A percentile compares a stretch with the other conserved stretches of the same genome.
These are phyloP conservation scores for Ormosia semicastrata DNA, from an alignment of 306 rosid species.

Conservation along the genomic window DNA sequence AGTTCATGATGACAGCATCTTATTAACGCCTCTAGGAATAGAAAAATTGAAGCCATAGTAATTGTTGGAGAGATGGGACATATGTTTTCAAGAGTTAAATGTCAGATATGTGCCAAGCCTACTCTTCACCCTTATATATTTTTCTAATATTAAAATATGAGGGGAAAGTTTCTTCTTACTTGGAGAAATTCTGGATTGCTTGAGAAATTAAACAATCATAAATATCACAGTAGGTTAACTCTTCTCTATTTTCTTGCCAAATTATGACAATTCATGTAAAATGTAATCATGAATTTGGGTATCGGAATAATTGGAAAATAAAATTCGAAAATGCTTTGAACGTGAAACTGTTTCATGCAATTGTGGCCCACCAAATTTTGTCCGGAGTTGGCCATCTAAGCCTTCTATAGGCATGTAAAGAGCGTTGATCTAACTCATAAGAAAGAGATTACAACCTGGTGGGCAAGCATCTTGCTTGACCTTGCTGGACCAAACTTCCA, in stretches of 20 bases:
- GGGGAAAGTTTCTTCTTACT: background rate
- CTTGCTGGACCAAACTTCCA: background rate
- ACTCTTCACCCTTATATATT: background rate
- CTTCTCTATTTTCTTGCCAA: slow-evolving; percentile 13
- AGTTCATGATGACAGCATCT: slow-evolving; percentile 25
- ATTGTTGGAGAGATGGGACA: background rate
- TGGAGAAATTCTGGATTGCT: background rate
- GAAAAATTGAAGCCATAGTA: slow-evolving; percentile 49
- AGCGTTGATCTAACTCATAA: slow-evolving; percentile 38
- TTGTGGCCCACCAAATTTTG: background rate
- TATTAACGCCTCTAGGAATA: slow-evolving; percentile 41
- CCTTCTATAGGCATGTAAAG: slow-evolving; percentile 16
- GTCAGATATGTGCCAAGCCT: background rate
- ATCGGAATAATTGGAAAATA: background rate
- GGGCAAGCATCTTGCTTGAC: slow-evolving; percentile 3
- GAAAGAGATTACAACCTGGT: background rate
- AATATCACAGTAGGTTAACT: background rate
- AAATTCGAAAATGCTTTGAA: background rate
- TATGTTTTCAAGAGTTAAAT: background rate
- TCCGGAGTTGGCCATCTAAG: slow-evolving; percentile 26
- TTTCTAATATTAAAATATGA: background rate
- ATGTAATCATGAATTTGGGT: background rate
- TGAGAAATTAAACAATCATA: slow-evolving; percentile 8
- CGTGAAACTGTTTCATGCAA: slow-evolving; percentile 17
- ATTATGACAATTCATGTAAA: background rate